Evolutionary conservation across 805 yeast species (phyloP).

Genomic region (Saccharomycopsis sp.): DNA sequence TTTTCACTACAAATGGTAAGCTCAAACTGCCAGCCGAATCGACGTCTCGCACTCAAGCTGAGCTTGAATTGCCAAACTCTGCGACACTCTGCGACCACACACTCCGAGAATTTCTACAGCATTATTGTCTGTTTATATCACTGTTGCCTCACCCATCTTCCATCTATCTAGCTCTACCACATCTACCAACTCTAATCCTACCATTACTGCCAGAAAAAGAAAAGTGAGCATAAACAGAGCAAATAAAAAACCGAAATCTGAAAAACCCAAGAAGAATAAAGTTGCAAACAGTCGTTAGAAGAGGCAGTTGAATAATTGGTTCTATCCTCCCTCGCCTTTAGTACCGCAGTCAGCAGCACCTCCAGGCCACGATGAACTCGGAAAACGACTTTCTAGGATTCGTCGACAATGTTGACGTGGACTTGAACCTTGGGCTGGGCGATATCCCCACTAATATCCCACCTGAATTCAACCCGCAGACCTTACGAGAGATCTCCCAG

Average conservation of each 20-base stretch:
- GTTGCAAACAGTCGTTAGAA: no score
- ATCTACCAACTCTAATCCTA: no score
- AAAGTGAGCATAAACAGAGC: neutral
- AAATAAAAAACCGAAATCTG: neutral
- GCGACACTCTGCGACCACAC: no score
- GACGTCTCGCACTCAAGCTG: no score
- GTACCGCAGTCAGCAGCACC: neutral
- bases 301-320: neutral
- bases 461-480: neutral
- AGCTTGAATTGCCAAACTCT: no score
- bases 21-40: no score
- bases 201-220: neutral
- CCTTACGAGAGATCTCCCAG: neutral
- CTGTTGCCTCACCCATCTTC: no score
- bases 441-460: neutral
- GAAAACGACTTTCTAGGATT: slow-evolving; percentile 12
- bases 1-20: no score
- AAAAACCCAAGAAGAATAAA: neutral
- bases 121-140: no score
- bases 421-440: slow-evolving; percentile 10
- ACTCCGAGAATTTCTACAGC: no score
- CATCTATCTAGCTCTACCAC: no score
- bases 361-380: neutral
- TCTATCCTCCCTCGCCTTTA: neutral
- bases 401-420: slow-evolving; percentile 6